A percentile compares a stretch with the other conserved stretches of the same genome.
Conservation (phyloP, 1,284 basidiomycete species). For the Heterobasidion parviporum region DNA sequence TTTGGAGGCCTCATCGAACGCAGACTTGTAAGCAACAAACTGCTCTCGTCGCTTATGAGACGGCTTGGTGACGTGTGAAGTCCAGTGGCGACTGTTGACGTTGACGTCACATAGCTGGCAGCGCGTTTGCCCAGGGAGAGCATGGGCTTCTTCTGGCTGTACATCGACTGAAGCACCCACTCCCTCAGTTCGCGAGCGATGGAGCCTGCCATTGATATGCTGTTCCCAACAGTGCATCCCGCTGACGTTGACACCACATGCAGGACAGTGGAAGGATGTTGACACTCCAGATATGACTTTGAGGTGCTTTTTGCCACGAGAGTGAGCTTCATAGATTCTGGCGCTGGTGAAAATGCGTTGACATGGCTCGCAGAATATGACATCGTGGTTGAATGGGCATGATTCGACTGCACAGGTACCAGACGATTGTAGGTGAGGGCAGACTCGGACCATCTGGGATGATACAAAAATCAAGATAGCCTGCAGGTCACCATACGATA, state of each 20-base stretch:
- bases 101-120: conserved; percentile 33
- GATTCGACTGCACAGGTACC: conserved; percentile 23
- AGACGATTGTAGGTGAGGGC: conserved; percentile 24
- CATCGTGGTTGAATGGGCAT: conserved; percentile 28
- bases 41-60: conserved; percentile 26
- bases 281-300: conserved; percentile 5
- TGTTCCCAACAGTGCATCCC: conserved; percentile 18
- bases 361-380: conserved; percentile 30
- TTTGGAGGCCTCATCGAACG: conserved; percentile 33
- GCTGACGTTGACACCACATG: conserved; percentile 22
- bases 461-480: too few relatives aligned
- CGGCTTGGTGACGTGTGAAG: conserved; percentile 1
- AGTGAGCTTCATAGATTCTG: conserved; percentile 20
- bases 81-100: conserved; percentile 10
- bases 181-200: conserved; percentile 14
- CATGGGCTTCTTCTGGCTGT: conserved; percentile 21
- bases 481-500: too few relatives aligned
- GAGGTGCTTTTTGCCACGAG: conserved; percentile 13
- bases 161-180: conserved; percentile 15
- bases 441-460: conserved; percentile 8
- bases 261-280: conserved; percentile 18
- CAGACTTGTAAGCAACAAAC: conserved; percentile 27
- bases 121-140: conserved; percentile 19
- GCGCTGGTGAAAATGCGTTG: conserved; percentile 21
- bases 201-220: conserved; percentile 21